phyloP scores from a whole-genome alignment of 305 asterid species.

The Fraxinus sp. region DNA sequence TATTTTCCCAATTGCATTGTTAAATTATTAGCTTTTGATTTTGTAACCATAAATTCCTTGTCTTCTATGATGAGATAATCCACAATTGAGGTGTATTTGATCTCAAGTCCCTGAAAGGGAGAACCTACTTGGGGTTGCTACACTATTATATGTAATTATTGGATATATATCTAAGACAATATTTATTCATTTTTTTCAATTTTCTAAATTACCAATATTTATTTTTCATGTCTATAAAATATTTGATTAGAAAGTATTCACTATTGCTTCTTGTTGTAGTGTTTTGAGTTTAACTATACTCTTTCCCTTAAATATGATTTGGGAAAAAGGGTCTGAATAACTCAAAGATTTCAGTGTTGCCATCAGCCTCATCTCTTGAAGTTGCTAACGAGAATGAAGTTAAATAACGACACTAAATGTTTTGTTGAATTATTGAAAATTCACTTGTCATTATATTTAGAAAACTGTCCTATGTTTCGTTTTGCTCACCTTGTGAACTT shows the following conservation, averaged over 20 bases:
- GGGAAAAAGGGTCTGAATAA: background rate
- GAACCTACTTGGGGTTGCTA: background rate
- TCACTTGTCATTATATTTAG: background rate
- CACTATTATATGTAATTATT: background rate
- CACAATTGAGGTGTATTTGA: constrained; percentile 2
- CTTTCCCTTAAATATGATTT: background rate
- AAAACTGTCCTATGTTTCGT: too few relatives aligned
- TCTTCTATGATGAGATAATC: background rate
- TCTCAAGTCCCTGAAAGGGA: background rate
- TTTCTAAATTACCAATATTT: too few relatives aligned
- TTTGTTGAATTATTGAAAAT: background rate
- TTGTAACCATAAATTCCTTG: background rate
- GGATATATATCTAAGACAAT: background rate
- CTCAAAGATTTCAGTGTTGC: background rate
- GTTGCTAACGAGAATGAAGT: background rate
- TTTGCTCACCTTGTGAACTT: too few relatives aligned
- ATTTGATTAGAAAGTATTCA: background rate
- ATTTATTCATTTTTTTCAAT: background rate
- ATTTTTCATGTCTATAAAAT: too few relatives aligned
- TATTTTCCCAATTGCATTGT: background rate
- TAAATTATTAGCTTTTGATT: too few relatives aligned
- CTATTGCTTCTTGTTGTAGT: background rate
- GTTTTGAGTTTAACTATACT: background rate
- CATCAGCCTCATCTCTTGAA: background rate
- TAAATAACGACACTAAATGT: background rate